Conservation (phyloP, 1,284 basidiomycete genomes). For the Apiotrichum laibachii region DNA sequence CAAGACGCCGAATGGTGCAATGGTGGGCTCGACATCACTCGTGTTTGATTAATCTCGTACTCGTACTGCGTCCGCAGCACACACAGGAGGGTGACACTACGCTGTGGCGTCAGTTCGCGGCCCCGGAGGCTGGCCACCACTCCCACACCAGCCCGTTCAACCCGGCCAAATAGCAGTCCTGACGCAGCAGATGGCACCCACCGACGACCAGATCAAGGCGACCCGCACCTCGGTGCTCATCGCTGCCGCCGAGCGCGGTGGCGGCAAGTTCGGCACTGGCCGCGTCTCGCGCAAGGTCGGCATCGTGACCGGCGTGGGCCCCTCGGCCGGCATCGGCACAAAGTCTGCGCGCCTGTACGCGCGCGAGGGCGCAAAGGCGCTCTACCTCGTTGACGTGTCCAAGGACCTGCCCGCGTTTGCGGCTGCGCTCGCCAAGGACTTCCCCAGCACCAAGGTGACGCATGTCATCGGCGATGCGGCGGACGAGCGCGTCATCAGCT, state of each 20-base stretch:
- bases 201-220: not conserved
- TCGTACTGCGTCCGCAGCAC: too few species aligned
- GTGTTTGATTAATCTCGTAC: too few species aligned
- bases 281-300: constrained; percentile 79
- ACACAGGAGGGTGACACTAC: too few species aligned
- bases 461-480: constrained; percentile 75
- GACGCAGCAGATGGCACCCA: not conserved
- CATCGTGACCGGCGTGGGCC: constrained; percentile 82
- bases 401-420: constrained; percentile 71
- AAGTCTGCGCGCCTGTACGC: constrained; percentile 6
- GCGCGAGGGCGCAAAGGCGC: constrained; percentile 67
- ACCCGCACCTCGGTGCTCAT: not conserved
- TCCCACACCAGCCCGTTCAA: too few species aligned
- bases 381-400: constrained; percentile 77
- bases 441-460: constrained; percentile 74
- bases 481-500: constrained; percentile 67
- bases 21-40: too few species aligned
- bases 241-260: not conserved
- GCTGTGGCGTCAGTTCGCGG: too few species aligned
- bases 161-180: too few species aligned
- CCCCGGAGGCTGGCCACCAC: too few species aligned
- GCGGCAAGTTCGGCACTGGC: constrained; percentile 47
- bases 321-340: constrained; percentile 72
- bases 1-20: too few species aligned
- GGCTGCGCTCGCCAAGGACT: constrained; percentile 63